Evolutionary conservation across 495 filamentous ascomycete genomes (phyloP), one percentile per base, ranked within the genome.

Genomic region (Penicillium odoratum): DNA sequence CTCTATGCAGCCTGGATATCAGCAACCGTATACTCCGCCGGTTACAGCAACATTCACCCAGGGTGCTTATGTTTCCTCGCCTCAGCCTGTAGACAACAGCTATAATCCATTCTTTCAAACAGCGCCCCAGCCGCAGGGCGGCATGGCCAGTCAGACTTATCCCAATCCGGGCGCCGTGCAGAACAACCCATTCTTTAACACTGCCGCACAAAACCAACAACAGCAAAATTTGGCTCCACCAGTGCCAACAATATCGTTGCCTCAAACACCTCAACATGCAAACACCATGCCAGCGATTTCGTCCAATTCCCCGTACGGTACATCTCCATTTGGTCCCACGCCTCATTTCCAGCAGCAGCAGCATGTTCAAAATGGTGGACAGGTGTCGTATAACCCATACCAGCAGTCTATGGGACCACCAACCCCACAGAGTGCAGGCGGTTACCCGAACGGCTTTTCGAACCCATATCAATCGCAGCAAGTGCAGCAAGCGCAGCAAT

Each of bases 41-140:
- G 74, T 85, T 18, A 78, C 84, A n/a, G 75, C 83, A 36, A 72
- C 81, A 15, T 77, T 78, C 31, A 70, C 74, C 15, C 86, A 88
- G 59, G 78, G 78, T 55, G 63, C 59, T 50, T 76, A 69, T 59
- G 69, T 68, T 38, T 61, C 67, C 3, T 80, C 77, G 3, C 74
- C 74, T n/a, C 75, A 83, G 53, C 61, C 60, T 49, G 58, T 70
- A 58, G 74, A 72, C 48, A 64, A 67, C 66, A 68, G 71, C 55
- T 82, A 87, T 66, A 92, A 91, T 64, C 88, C 88, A 4, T 90
- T 90, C 71, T 81, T 88, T 55, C 80, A 84, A 58, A 67, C 70
- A 44, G 64, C 70, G 46, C 48, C 67, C 28, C 79, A 78, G 60
- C 69, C 67, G 36, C 77, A 78, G 69, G 61, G 65, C 54, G 74